A percentile compares a stretch with the other conserved stretches of the same genome.
phyloP scores from a whole-genome alignment of 2,329 filamentous ascomycete genomes.

The Trichoderma sp. region DNA sequence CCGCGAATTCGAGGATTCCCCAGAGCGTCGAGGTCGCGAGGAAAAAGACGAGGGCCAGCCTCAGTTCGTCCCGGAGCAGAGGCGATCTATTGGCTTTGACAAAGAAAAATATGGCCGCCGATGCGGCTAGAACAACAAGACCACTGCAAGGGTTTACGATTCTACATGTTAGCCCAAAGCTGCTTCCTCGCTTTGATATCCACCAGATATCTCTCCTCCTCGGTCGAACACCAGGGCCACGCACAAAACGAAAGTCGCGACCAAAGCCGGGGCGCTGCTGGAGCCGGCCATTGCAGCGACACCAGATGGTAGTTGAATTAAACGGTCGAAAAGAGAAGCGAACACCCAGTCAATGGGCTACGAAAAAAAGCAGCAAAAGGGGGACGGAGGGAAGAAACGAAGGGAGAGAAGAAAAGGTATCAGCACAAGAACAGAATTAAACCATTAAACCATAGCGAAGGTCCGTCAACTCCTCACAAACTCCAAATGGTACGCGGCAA shows the following conservation, averaged over 20 bases:
- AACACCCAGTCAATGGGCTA: slow-evolving; percentile 52
- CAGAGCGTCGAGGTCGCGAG: slow-evolving; percentile 54
- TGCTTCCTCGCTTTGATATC: neutral
- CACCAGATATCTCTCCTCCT: neutral
- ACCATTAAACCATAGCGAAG: slow-evolving; percentile 26
- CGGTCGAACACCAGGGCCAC: slow-evolving; percentile 34
- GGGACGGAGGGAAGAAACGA: slow-evolving; percentile 32
- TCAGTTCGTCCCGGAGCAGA: slow-evolving; percentile 59
- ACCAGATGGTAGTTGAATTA: slow-evolving; percentile 34
- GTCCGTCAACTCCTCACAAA: slow-evolving; percentile 24
- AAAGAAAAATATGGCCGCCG: slow-evolving; percentile 49
- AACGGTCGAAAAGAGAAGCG: slow-evolving; percentile 36
- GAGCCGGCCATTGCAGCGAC: slow-evolving; percentile 47
- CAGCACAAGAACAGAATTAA: slow-evolving; percentile 26
- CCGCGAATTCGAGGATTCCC: slow-evolving; percentile 55
- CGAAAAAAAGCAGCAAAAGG: slow-evolving; percentile 27
- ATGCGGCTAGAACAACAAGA: slow-evolving; percentile 55
- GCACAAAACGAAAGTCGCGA: slow-evolving; percentile 56
- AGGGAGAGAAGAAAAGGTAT: slow-evolving; percentile 27
- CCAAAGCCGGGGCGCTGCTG: slow-evolving; percentile 50
- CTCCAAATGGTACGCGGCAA: slow-evolving; percentile 4
- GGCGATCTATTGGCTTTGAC: slow-evolving; percentile 51
- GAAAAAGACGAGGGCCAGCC: slow-evolving; percentile 63
- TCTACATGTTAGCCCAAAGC: slow-evolving; percentile 33
- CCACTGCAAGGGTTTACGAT: slow-evolving; percentile 41